Base-by-base conservation (phyloP, 208 protist species). In the Trypanosoma caninum region DNA sequence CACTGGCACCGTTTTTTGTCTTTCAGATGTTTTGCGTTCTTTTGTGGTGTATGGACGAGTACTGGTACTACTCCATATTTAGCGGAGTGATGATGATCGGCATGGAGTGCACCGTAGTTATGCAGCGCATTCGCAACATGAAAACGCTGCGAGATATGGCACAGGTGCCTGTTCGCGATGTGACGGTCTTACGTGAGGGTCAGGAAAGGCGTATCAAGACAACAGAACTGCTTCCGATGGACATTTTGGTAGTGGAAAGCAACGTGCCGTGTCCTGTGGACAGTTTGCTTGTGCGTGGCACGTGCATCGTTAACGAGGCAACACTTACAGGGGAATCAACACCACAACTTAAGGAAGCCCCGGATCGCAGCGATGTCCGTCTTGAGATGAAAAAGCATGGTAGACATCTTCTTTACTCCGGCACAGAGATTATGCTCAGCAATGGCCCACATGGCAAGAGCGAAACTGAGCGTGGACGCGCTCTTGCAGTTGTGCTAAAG, bases 251-350 rank as follows among this genome's bases (percentile, higher is more conserved):
- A 35, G 80, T 97, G 22, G 78, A 84, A 16, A 91, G 63, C 55
- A 93, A 88, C 57, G 56, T 59, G 20, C 68, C 78, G 18, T 87
- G 95, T 42, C 97, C 97, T 9, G 97, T 97, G 33, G 98, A 99
- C 69, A 79, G 96, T 22, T 22, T 99, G 5, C 59, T 99, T 2
- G 70, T 99, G 6, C 71, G 69, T 40, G 98, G 98, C 53, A 93
- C 84, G n/a, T 90, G 80, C 30, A 91, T 99, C 6, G 95, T 99
- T 2, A 99, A 99, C 78, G 98, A 99, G 74, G 87, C 98, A 9
- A 97, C 98, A 56, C 80, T 99, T n/a, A 99, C 98, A 10, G 98
- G 98, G 41, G 98, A 99, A 80, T 98, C 96, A 3, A 98, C 97
- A n/a, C 98, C 98, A 31, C 97, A 98, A 72, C 69, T 97, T 16